Percentiles rank a stretch among this genome's conserved stretches.
phyloP scores from a whole-genome alignment of 352 stramenopile species.

The Phytophthora parvispora region DNA sequence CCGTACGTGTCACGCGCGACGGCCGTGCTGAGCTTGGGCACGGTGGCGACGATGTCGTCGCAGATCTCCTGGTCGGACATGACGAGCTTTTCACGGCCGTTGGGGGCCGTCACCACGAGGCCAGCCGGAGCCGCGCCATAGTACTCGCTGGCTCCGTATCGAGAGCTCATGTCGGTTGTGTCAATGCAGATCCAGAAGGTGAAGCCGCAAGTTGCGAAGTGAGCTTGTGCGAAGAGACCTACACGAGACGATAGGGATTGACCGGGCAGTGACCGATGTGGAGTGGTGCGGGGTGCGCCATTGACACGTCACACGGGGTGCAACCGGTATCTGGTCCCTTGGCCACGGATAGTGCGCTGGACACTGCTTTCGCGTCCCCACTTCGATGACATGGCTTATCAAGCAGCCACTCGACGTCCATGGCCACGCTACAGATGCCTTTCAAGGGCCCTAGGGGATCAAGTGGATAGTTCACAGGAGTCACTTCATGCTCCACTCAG shows the following conservation, averaged over 20 bases:
- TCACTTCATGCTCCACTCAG: conserved; percentile 6
- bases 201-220: conserved; percentile 28
- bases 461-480: conserved; percentile 2
- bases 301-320: conserved; percentile 18
- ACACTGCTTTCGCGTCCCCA: background rate
- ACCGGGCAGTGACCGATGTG: conserved; percentile 6
- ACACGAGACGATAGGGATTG: background rate
- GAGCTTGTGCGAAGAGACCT: background rate
- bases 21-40: conserved; percentile 41
- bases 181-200: background rate
- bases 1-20: conserved; percentile 53
- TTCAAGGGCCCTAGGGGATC: background rate
- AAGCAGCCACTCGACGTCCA: background rate
- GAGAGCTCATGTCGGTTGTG: conserved; percentile 30
- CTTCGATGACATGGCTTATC: too few species aligned
- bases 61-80: conserved; percentile 51
- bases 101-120: conserved; percentile 37
- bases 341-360: too few species aligned
- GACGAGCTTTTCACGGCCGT: conserved; percentile 40
- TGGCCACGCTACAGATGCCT: too few species aligned
- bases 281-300: conserved; percentile 11
- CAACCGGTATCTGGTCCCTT: conserved; percentile 12
- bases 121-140: conserved; percentile 31
- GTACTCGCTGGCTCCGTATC: conserved; percentile 23
- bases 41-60: conserved; percentile 49